Evolutionary conservation across 2,329 filamentous ascomycete genomes (phyloP), one percentile per base, ranked within the genome.

Genomic region (Hymenoscyphus salicellus): DNA sequence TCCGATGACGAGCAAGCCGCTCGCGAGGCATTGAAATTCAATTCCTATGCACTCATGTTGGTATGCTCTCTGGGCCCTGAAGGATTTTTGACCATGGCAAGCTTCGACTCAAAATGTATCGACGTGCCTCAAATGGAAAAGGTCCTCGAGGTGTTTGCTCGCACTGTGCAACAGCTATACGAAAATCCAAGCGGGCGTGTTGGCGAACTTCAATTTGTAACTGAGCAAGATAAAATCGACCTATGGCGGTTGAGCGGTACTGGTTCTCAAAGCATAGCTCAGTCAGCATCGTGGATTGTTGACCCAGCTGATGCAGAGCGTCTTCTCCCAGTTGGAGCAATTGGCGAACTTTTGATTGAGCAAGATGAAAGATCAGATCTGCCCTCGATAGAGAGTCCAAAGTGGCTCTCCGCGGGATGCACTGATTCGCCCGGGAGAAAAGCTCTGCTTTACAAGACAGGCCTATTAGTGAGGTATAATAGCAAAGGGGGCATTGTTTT

Each of bases 41-140:
- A 80, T 61, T 77, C 80, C 0, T 83, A 83, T 65, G 78, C 81
- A 4, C 74, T 83, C 1, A 83, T 83, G 81, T 65, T 83, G 26
- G 81, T 75, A 2, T 82, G 76, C 68, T 79, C 78, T 5, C 77
- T 82, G 5, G 72, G 74, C 26, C 78, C 78, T 64, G 76, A 68
- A 6, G 79, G 80, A 0, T 78, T 82, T 62, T 71, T 78, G 63
- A 75, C 81, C 11, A 78, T 77, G 26, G 79, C 79, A 1, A 81
- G 76, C 66, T 81, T 80, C 43, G 79, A 81, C 55, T 75, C 68
- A 61, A 75, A 70, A 23, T 38, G 79, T n/a, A 71, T 80, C 23
- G 68, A 73, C 38, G 63, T 71, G 1, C 11, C 66, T 0, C 76
- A 79, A 59, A 79, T 80, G 78, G 64, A 78, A 58, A 69, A 75